These are phyloP conservation scores for Diaporthe eres DNA, from an alignment of 2,329 filamentous ascomycete genomes.

Conservation along the genomic window DNA sequence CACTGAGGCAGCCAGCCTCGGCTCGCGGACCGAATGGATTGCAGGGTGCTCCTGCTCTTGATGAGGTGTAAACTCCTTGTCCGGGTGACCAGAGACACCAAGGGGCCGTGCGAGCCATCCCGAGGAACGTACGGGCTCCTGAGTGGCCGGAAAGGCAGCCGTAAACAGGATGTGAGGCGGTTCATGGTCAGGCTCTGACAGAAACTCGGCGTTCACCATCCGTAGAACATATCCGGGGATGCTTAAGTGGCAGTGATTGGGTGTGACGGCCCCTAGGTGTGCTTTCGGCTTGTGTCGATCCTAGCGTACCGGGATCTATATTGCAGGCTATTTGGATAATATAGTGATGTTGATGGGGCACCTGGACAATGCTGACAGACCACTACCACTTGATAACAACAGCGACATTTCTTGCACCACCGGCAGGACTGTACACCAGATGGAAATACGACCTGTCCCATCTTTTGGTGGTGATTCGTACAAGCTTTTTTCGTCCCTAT, in stretches of 20 bases:
- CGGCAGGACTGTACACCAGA: too few species aligned
- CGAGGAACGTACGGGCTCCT: not conserved
- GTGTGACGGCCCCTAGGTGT: not conserved
- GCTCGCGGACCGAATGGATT: conserved; percentile 14
- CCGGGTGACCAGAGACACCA: not conserved
- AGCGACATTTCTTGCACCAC: not conserved
- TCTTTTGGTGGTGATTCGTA: too few species aligned
- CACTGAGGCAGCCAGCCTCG: not conserved
- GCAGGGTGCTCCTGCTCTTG: not conserved
- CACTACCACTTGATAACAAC: not conserved
- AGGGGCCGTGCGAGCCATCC: conserved; percentile 5
- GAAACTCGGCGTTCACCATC: conserved; percentile 15
- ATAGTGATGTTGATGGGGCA: not conserved
- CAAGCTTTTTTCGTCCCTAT: too few species aligned
- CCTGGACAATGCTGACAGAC: not conserved
- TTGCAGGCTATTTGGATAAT: conserved; percentile 41
- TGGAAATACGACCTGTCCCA: not conserved
- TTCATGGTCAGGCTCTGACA: conserved; percentile 14
- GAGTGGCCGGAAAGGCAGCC: not conserved
- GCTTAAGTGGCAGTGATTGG: not conserved
- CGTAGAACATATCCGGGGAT: conserved; percentile 7
- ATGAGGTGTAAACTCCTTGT: not conserved
- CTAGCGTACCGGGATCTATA: conserved; percentile 32
- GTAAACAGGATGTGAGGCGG: not conserved
- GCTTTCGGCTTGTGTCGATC: conserved; percentile 27